Conservation (phyloP, 2,329 filamentous ascomycete species). For the Colletotrichum viniferum region DNA sequence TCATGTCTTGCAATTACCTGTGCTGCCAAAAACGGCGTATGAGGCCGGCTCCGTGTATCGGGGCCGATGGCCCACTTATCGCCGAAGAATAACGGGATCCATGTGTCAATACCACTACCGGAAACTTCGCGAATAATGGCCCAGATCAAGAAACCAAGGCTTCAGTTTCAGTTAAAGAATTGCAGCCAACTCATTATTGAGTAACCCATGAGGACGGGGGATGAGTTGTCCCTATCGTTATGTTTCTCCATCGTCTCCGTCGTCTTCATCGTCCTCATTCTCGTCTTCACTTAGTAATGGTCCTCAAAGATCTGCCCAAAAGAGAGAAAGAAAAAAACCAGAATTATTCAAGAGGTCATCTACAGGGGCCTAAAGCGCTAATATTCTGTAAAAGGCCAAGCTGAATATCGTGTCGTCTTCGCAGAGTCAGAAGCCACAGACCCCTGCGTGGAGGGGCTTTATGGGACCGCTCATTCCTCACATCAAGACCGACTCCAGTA, state of each 20-base stretch:
- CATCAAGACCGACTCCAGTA: background rate
- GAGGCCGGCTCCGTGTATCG: background rate
- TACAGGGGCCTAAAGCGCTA: background rate
- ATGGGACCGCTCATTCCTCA: background rate
- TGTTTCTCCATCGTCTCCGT: background rate
- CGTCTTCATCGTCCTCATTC: background rate
- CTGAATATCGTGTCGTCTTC: background rate
- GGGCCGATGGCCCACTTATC: background rate
- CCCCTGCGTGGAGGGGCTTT: background rate
- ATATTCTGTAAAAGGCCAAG: background rate
- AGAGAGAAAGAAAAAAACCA: background rate
- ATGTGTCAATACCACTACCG: background rate
- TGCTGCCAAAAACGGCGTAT: background rate
- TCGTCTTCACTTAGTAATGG: background rate
- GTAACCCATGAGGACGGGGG: background rate
- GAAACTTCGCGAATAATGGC: background rate
- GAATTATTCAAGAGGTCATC: background rate
- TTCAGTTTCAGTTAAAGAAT: background rate
- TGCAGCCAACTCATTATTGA: too few species aligned
- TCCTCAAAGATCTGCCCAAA: background rate
- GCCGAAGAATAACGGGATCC: background rate
- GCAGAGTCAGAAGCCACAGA: background rate
- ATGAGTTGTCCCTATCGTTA: background rate
- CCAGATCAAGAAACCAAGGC: background rate
- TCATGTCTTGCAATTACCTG: background rate